Evolutionary conservation across 805 yeast genomes (phyloP), one percentile per base, ranked within the genome.

Genomic region (Yarrowia hollandica): DNA sequence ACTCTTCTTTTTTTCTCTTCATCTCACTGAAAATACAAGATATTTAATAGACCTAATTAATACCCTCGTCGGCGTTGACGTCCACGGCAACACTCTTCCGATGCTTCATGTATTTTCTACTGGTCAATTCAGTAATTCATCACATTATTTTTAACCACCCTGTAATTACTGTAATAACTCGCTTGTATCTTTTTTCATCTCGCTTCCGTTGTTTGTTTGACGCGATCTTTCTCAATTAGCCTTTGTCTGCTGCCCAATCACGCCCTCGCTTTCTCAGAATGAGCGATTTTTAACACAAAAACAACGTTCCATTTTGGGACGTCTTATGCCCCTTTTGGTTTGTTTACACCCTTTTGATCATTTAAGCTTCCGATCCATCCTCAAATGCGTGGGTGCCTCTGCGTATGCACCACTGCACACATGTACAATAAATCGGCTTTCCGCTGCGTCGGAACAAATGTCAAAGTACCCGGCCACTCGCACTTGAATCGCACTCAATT

Each of bases 1-100:
- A 16, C 31, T 15, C 16, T 19, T 26, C 34, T 26, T 28, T 18
- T 18, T 14, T 26, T 26, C 50, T 16, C 33, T 41, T 41, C 48
- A 41, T 38, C 23, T 34, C 44, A 23, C 23, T 42, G 50, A 42
- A 42, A 42, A 42, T 25, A 42, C 30, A 23, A 22, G 30, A 28
- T 42, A 42, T 42, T 42, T 42, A 42, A 42, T 42, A 42, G 50
- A 42, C 50, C 50, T 42, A 42, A 42, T 42, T 41, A 41, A 42
- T 42, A 42, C 50, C 50, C 50, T 25, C 10, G 28, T 25, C n/a
- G n/a, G n/a, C n/a, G n/a, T n/a, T n/a, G n/a, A n/a, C n/a, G n/a
- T n/a, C n/a, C n/a, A n/a, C n/a, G n/a, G n/a, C n/a, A n/a, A n/a
- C n/a, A n/a, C n/a, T n/a, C 8, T 25, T 21, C 26, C 15, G 1